Evolutionary conservation across 805 yeast genomes (phyloP).

Genomic region (Candida palmyrensis): DNA sequence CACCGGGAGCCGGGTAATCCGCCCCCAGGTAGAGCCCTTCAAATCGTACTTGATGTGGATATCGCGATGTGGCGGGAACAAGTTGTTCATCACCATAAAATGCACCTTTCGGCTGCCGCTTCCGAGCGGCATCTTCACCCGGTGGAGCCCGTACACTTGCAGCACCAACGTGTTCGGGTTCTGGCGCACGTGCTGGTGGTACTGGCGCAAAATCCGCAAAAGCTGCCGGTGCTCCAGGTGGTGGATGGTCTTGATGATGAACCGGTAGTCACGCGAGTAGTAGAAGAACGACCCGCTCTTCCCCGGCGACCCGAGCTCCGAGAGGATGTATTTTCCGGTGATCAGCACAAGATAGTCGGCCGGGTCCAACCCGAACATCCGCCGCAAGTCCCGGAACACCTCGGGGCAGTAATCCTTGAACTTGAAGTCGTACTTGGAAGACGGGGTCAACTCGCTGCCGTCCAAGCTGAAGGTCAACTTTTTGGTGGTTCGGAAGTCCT

Average conservation of each 20-base stretch:
- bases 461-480: conserved; percentile 82
- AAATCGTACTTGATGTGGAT: conserved; percentile 83
- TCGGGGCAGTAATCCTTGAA: conserved; percentile 95
- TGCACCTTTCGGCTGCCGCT: conserved; percentile 60
- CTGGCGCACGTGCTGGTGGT: conserved; percentile 71
- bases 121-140: conserved; percentile 80
- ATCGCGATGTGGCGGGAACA: conserved; percentile 90
- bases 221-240: conserved; percentile 87
- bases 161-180: conserved; percentile 87
- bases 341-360: conserved; percentile 92
- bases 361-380: conserved; percentile 82
- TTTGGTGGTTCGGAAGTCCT: conserved; percentile 67
- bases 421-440: conserved; percentile 91
- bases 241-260: conserved; percentile 93
- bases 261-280: conserved; percentile 88
- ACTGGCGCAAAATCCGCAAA: conserved; percentile 65
- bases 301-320: conserved; percentile 93
- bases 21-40: conserved; percentile 89
- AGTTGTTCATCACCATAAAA: conserved; percentile 93
- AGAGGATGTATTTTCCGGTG: conserved; percentile 87
- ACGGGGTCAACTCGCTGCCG: conserved; percentile 88
- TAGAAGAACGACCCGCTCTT: conserved; percentile 96
- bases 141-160: conserved; percentile 94
- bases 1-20: conserved; percentile 43
- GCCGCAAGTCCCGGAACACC: conserved; percentile 82